phyloP scores from a whole-genome alignment of 345 rosid species.

The Linum usitatissimum region DNA sequence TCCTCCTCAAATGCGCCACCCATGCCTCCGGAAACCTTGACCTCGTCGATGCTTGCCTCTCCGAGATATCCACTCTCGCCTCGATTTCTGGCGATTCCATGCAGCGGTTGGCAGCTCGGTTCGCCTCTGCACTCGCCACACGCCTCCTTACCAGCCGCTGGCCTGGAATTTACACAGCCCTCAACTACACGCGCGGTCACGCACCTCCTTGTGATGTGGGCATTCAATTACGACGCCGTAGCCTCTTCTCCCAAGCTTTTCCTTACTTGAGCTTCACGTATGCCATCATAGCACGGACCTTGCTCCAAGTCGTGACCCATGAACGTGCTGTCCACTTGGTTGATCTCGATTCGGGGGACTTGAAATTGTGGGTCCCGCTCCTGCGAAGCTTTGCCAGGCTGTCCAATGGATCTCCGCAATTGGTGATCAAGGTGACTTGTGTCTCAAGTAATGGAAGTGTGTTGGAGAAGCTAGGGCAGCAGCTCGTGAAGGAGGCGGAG shows the following conservation, averaged over 20 bases:
- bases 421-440: conserved; percentile 30
- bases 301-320: conserved; percentile 19
- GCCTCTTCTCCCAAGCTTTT: conserved; percentile 16
- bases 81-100: conserved; percentile 38
- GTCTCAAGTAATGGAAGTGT: conserved; percentile 9
- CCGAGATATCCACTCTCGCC: conserved; percentile 30
- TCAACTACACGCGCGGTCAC: conserved; percentile 17
- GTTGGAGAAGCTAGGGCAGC: conserved; percentile 27
- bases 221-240: neutral
- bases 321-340: conserved; percentile 33
- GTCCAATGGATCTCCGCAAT: conserved; percentile 19
- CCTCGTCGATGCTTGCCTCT: conserved; percentile 31
- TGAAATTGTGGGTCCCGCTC: conserved; percentile 27
- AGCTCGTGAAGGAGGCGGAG: conserved; percentile 36
- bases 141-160: conserved; percentile 39
- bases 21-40: conserved; percentile 43
- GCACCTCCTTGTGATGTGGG: neutral
- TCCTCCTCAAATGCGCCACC: conserved; percentile 34
- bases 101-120: conserved; percentile 37
- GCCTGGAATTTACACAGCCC: conserved; percentile 37
- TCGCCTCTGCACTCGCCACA: conserved; percentile 35
- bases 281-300: conserved; percentile 16
- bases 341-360: conserved; percentile 36
- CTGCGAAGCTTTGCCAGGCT: conserved; percentile 25
- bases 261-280: conserved; percentile 28